Base-by-base conservation (phyloP, 2,329 filamentous ascomycete genomes). In the Claviceps digitariae region DNA sequence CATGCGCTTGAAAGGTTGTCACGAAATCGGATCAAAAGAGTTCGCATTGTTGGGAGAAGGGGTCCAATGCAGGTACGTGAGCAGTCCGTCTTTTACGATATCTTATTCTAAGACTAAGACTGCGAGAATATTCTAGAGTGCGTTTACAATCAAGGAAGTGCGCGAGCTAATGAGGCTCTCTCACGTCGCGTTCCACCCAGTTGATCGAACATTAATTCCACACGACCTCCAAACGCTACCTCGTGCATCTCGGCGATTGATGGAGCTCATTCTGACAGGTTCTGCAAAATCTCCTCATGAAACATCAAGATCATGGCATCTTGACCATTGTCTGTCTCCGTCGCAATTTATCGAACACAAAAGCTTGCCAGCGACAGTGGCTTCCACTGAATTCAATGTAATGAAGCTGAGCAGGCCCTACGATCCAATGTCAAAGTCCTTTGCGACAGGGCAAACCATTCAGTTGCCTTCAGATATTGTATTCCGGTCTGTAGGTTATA, bases 401-500 rank as follows among this genome's bases (percentile, higher is more conserved):
- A 85, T 76, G 20, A 61, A 69, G 52, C 67, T 90, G 40, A 70
- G 72, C 1, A 74, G 79, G 60, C 76, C 64, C 55, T 81, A 76
- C 69, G 78, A 74, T 64, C 74, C 76, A 17, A 59, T 68, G 44
- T 73, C 78, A 9, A 69, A 73, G 51, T 72, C 76, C 15, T 64
- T 69, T 3, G 64, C 70, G 13, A 81, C 76, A 0, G 76, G 73
- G 0, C 70, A 79, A 55, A 70, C 69, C 2, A 55, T 76, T 2
- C 66, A 74, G 4, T 60, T 95, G 5, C 74, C 80, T 0, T 82
- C 89, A 0, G 77, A 82, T 6, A 65, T 91, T 4, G 90, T 88
- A 17, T 96, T 98, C 70, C 82, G 90, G 20, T 95, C 89, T n/a
- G 90, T 98, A 45, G 93, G 93, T 7, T 98, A 98, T 71, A 89